Evolutionary conservation across 805 yeast genomes (phyloP), one percentile per base, ranked within the genome.

Genomic region (Komagataella mondaviorum): DNA sequence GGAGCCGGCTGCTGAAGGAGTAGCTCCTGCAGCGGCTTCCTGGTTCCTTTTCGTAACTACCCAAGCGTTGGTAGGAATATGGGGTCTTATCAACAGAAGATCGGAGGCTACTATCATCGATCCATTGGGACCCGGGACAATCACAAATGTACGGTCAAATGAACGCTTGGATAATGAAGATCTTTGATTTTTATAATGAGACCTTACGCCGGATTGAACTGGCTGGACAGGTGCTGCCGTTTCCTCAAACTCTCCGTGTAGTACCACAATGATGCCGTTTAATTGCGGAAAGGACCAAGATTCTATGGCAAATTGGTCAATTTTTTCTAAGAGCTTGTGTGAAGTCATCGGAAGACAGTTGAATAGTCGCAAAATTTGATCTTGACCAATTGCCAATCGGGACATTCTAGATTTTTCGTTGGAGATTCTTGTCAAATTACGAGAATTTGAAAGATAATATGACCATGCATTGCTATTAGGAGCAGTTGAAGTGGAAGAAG

Each of bases 181-280:
- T 17, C 18, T 6, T 18, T 22, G 48, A 23, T 12, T 45, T 17
- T 24, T 22, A 8, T 22, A 17, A 10, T 16, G 45, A 47, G 44
- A 17, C 17, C 48, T 55, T 17, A 20, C 20, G 14, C 46, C 46
- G 6, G 46, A 44, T 45, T 55, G 56, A 16, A 52, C 54, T 14
- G 60, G 58, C 48, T 54, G 46, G 36, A 73, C 76, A 1, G 90
- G 88, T 18, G 71, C 72, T 0, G 70, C 81, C 20, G 67, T 63
- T 65, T 93, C 98, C 49, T 80, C 81, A 61, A 79, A 91, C 53
- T 78, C 82, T 4, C 99, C 99, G 68, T 93, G 99, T 14, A 91
- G 67, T 0, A 80, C 72, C 47, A 91, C 76, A 60, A 86, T 72
- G 59, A 93, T 80, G 5, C 96, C 96, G 50, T 81, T 77, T 24